Percentiles rank a stretch among this genome's conserved stretches.
phyloP scores from a whole-genome alignment of 192 early-diverging fungal species.

The Kappamyces sp. region DNA sequence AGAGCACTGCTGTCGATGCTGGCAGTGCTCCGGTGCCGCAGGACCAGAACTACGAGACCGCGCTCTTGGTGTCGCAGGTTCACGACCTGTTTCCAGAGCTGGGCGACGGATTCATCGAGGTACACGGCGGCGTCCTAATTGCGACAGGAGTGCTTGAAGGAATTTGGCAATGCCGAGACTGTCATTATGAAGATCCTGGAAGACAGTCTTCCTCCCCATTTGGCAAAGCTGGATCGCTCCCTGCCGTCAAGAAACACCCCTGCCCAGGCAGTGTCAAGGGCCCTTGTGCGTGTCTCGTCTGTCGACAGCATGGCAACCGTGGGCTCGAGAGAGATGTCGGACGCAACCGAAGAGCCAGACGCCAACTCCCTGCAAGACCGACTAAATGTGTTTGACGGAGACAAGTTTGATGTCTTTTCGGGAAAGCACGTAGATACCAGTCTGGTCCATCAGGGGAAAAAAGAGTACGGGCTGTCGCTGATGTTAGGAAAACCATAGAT shows the following conservation, averaged over 20 bases:
- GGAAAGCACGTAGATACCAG: constrained; percentile 51
- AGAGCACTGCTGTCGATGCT: constrained; percentile 8
- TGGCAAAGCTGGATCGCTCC: constrained; percentile 62
- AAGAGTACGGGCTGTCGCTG: constrained; percentile 38
- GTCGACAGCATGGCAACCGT: too few species aligned
- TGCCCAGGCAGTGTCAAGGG: not conserved
- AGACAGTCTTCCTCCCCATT: constrained; percentile 59
- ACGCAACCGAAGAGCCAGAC: not conserved
- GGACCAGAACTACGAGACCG: not conserved
- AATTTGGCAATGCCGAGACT: constrained; percentile 59
- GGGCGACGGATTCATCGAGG: constrained; percentile 84
- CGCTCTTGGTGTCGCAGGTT: constrained; percentile 68
- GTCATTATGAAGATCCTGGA: constrained; percentile 79
- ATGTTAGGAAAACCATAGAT: constrained; percentile 1
- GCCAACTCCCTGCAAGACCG: constrained; percentile 41
- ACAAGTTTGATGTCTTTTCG: constrained; percentile 87
- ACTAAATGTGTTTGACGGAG: constrained; percentile 84
- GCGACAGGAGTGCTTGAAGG: constrained; percentile 59
- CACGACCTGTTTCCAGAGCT: constrained; percentile 84
- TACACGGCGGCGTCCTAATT: not conserved
- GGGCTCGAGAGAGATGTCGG: too few species aligned
- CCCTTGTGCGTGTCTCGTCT: not conserved
- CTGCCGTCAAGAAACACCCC: constrained; percentile 27
- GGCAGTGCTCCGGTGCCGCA: not conserved
- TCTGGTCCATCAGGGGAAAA: constrained; percentile 70